A percentile compares a stretch with the other conserved stretches of the same genome.
phyloP scores from a whole-genome alignment of 78 protist genomes.

The Acrasis kona region DNA sequence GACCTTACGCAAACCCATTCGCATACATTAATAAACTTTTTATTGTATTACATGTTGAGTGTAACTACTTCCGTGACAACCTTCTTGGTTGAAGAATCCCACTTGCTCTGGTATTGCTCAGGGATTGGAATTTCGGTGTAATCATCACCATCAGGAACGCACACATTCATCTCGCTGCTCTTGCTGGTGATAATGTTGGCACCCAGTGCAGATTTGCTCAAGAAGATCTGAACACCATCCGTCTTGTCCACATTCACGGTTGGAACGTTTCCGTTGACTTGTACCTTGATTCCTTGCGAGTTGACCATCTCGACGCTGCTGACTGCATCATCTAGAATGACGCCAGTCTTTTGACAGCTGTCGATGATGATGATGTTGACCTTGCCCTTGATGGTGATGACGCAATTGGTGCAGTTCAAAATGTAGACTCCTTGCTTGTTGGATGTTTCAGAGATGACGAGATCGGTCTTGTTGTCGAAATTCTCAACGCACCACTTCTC shows the following conservation, averaged over 20 bases:
- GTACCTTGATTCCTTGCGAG: slow-evolving; percentile 59
- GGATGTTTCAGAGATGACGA: slow-evolving; percentile 26
- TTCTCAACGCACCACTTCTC: slow-evolving; percentile 75
- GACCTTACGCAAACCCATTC: too few species aligned
- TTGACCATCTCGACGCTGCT: slow-evolving; percentile 68
- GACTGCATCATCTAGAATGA: slow-evolving; percentile 68
- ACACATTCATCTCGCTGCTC: slow-evolving; percentile 74
- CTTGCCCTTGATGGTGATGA: slow-evolving; percentile 69
- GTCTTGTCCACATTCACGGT: slow-evolving; percentile 72
- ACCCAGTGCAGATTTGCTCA: slow-evolving; percentile 34
- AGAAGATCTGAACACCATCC: slow-evolving; percentile 51
- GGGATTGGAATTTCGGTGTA: not conserved
- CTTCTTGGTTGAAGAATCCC: not conserved
- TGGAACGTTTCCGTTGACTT: slow-evolving; percentile 47
- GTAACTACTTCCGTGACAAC: not conserved
- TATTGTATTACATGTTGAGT: too few species aligned
- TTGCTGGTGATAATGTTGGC: slow-evolving; percentile 71
- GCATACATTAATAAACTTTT: too few species aligned
- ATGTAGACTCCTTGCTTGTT: slow-evolving; percentile 58
- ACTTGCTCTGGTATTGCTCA: not conserved
- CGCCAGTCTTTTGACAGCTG: slow-evolving; percentile 61
- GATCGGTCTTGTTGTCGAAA: slow-evolving; percentile 36
- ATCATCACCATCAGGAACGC: slow-evolving; percentile 18
- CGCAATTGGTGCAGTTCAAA: slow-evolving; percentile 43
- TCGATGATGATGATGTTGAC: slow-evolving; percentile 68